These are phyloP conservation scores for Calophaca sinica DNA, from an alignment of 306 rosid genomes.

Conservation along the genomic window DNA sequence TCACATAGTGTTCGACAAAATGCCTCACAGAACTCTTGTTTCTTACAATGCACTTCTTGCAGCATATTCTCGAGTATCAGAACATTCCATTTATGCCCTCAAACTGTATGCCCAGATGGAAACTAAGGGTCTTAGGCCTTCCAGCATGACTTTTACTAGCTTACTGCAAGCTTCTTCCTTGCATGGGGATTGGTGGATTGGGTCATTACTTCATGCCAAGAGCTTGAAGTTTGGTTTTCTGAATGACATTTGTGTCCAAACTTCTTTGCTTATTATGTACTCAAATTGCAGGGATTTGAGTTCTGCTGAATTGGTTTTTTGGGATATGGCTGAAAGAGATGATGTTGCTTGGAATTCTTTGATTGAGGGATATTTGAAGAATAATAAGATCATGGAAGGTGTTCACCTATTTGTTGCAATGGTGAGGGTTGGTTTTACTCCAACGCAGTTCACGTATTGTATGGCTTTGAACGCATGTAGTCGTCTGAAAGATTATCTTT, in stretches of 20 bases:
- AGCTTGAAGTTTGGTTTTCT: constrained; percentile 72
- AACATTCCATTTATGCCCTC: constrained; percentile 54
- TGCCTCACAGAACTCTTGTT: constrained; percentile 75
- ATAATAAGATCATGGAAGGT: constrained; percentile 53
- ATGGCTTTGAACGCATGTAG: constrained; percentile 73
- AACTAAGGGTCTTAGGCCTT: constrained; percentile 57
- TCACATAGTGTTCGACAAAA: constrained; percentile 73
- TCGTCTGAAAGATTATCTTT: constrained; percentile 50
- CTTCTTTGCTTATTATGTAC: constrained; percentile 81
- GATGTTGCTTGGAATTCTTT: constrained; percentile 80
- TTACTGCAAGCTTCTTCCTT: constrained; percentile 67
- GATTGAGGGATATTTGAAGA: constrained; percentile 69
- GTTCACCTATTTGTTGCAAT: constrained; percentile 55
- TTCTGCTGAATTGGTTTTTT: constrained; percentile 65
- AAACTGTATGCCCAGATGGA: constrained; percentile 56
- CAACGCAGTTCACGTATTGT: constrained; percentile 70
- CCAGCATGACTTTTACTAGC: constrained; percentile 72
- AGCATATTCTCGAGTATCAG: constrained; percentile 60
- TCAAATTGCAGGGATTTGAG: constrained; percentile 65
- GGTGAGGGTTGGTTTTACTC: constrained; percentile 60
- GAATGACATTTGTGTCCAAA: constrained; percentile 65
- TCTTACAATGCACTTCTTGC: constrained; percentile 81
- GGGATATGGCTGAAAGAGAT: constrained; percentile 64
- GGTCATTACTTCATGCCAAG: constrained; percentile 71
- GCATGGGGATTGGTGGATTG: constrained; percentile 61